Percentiles rank a stretch among this genome's conserved stretches.
These are phyloP conservation scores for Beauveria sp. DNA, from an alignment of 2,329 filamentous ascomycete genomes.

Conservation along the genomic window DNA sequence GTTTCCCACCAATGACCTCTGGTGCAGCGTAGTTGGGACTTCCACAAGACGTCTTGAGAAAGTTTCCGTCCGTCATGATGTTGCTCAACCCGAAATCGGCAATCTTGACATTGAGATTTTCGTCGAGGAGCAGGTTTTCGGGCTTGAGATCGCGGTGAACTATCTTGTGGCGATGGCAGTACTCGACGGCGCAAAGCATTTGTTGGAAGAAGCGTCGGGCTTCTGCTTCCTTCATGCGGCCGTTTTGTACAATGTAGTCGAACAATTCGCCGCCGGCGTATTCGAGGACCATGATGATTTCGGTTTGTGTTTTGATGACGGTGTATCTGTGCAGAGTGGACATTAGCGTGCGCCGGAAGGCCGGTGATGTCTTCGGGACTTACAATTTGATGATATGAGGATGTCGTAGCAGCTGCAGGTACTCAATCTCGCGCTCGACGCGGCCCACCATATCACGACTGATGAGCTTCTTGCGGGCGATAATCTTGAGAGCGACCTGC, in stretches of 20 bases:
- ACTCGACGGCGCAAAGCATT: constrained; percentile 97
- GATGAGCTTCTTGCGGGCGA: constrained; percentile 89
- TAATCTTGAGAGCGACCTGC: constrained; percentile 96
- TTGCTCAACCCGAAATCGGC: constrained; percentile 98
- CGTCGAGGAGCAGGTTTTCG: constrained; percentile 91
- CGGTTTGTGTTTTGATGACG: constrained; percentile 86
- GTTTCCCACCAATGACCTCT: constrained; percentile 94
- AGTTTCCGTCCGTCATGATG: constrained; percentile 99
- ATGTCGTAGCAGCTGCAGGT: constrained; percentile 88
- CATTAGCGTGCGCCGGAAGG: neutral
- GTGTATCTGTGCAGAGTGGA: constrained; percentile 57
- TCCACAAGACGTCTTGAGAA: constrained; percentile 95
- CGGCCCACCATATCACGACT: constrained; percentile 96
- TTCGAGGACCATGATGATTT: constrained; percentile 99
- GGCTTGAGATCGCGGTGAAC: constrained; percentile 96
- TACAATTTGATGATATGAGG: constrained; percentile 99
- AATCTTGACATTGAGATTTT: constrained; percentile 97
- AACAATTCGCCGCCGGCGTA: constrained; percentile 96
- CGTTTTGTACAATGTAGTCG: constrained; percentile 94
- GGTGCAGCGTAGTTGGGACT: constrained; percentile 98
- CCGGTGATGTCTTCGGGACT: constrained; percentile 18
- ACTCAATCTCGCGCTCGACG: constrained; percentile 97
- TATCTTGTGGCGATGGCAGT: constrained; percentile 98
- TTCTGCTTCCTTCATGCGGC: constrained; percentile 81
- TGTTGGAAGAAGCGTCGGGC: constrained; percentile 99